phyloP scores from a whole-genome alignment of 352 stramenopile species.

The Phytophthora hibernalis region DNA sequence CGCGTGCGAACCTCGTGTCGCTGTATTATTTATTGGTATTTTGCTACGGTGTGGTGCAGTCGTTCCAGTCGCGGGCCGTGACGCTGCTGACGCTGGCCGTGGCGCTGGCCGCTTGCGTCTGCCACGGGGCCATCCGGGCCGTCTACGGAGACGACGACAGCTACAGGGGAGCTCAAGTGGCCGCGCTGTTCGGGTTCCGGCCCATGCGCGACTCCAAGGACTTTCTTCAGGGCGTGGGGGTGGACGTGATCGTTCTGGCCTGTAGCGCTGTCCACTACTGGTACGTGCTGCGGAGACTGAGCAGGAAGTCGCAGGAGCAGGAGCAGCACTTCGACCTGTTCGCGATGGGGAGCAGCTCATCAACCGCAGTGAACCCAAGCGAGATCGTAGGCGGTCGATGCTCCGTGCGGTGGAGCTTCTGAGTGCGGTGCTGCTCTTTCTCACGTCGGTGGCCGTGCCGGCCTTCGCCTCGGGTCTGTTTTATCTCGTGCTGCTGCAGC shows the following conservation, averaged over 20 bases:
- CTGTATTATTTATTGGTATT: conserved; percentile 76
- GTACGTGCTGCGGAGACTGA: conserved; percentile 57
- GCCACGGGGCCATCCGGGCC: conserved; percentile 49
- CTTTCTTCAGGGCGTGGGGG: conserved; percentile 55
- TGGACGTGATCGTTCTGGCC: conserved; percentile 68
- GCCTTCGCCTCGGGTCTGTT: conserved; percentile 60
- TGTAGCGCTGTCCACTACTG: conserved; percentile 71
- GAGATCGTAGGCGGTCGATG: conserved; percentile 35
- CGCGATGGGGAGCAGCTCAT: conserved; percentile 56
- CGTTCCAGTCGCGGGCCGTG: conserved; percentile 63
- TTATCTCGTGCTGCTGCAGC: conserved; percentile 64
- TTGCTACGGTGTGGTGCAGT: conserved; percentile 65
- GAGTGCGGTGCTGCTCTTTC: conserved; percentile 59
- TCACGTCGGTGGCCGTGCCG: conserved; percentile 66
- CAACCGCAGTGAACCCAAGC: conserved; percentile 34
- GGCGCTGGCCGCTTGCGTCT: conserved; percentile 48
- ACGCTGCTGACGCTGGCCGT: conserved; percentile 58
- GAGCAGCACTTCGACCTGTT: conserved; percentile 68
- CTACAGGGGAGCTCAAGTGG: conserved; percentile 31
- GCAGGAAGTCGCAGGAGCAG: conserved; percentile 29
- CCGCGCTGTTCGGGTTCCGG: conserved; percentile 52
- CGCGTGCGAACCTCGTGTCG: conserved; percentile 66
- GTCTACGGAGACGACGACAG: conserved; percentile 21
- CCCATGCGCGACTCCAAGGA: conserved; percentile 43
- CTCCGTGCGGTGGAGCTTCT: conserved; percentile 55